phyloP scores from a whole-genome alignment of 257 asterid species.

The Craterostigma plantagineum region DNA sequence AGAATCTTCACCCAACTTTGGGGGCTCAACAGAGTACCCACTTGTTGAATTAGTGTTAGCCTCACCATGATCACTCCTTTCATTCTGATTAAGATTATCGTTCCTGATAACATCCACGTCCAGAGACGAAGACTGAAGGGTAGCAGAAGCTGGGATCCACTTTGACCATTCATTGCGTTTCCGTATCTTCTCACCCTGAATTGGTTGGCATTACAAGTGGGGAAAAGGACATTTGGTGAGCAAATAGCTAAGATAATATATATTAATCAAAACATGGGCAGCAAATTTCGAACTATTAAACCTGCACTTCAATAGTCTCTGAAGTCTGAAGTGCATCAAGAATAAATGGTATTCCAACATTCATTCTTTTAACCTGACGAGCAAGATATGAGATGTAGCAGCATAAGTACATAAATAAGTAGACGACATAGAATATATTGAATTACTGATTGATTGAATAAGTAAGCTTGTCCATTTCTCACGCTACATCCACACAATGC shows the following conservation, averaged over 20 bases:
- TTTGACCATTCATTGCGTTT: slow-evolving; percentile 76
- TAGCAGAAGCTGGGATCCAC: slow-evolving; percentile 33
- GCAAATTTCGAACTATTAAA: slow-evolving; percentile 8
- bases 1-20: too few species aligned
- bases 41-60: slow-evolving; percentile 4
- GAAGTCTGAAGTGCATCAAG: slow-evolving; percentile 64
- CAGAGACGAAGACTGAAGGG: slow-evolving; percentile 17
- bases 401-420: slow-evolving; percentile 2
- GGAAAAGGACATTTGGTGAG: slow-evolving; percentile 6
- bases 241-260: slow-evolving; percentile 1
- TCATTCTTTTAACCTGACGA: slow-evolving; percentile 64
- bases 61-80: slow-evolving; percentile 14
- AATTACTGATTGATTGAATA: not conserved
- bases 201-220: slow-evolving; percentile 10
- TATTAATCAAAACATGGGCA: not conserved
- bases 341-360: slow-evolving; percentile 51
- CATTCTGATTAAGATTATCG: slow-evolving; percentile 19
- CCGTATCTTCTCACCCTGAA: slow-evolving; percentile 67
- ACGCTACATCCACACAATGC: too few species aligned
- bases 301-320: slow-evolving; percentile 74
- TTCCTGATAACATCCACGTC: slow-evolving; percentile 13
- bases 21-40: slow-evolving; percentile 7
- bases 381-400: slow-evolving; percentile 1
- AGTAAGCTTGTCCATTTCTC: not conserved
- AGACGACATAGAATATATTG: not conserved